Base-by-base conservation (phyloP, 176 grass and related monocot genomes). In the Secale cereale region DNA sequence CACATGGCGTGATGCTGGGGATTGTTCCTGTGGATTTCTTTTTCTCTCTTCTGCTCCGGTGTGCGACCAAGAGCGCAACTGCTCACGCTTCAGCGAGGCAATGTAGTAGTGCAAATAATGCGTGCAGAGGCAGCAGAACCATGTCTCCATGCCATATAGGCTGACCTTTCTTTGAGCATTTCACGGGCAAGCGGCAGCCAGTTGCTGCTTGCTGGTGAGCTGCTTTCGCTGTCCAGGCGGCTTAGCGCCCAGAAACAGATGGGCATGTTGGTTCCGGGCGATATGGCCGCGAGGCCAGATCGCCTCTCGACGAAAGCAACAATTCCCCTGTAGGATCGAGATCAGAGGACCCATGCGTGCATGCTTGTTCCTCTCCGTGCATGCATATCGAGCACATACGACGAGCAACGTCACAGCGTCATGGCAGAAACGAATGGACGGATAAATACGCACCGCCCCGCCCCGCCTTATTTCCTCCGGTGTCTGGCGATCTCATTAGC, bases 1-100 rank as follows among this genome's bases (percentile, higher is more conserved):
- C 86, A 92, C 86, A 91, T 85, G 85, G 60, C 30, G 76, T 19
- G 80, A 74, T 80, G 85, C 30, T 83, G 83, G 81, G 29, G 69
- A 84, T 41, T 76, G 81, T 87, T 70, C 85, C 70, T 61, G 60
- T 79, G 35, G 50, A 48, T 86, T 70, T 78, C 25, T 65, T 67
- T 19, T 35, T 9, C 59, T 60, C 2, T 57, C 54, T 57, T 54
- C 40, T 41, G 2, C n/a, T 16, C 62, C 27, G 0, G 26, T 4
- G 13, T 28, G 10, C 13, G 30, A 33, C 31, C 8, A 7, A 73
- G 71, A 27, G 22, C 26, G 65, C 46, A 11, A 40, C 48, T 72
- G 25, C 73, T 16, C 59, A 13, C 17, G 73, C 74, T 39, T 59
- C 31, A 17, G 16, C 17, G 32, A 68, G 27, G 27, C 32, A 68